Evolutionary conservation across 192 early-diverging fungal genomes (phyloP).

Genomic region (Coemansia pectinata): DNA sequence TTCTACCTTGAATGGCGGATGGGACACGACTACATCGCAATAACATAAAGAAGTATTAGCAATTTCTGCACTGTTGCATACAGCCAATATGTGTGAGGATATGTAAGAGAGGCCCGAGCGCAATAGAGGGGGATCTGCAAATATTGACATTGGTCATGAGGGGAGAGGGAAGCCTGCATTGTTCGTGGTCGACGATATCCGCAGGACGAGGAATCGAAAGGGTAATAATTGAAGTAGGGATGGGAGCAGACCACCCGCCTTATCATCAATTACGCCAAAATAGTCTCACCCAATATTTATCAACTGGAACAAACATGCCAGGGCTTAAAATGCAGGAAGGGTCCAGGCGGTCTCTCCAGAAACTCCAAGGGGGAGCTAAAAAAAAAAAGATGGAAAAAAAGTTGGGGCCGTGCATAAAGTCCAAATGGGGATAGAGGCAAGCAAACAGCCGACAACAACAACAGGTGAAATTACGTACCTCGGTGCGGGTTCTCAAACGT

Average conservation of each 20-base stretch:
- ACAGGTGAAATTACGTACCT: slow-evolving; percentile 27
- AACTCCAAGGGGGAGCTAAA: neutral
- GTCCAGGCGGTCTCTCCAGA: neutral
- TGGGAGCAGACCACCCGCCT: neutral
- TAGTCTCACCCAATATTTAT: neutral
- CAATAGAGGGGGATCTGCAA: neutral
- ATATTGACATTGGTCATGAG: slow-evolving; percentile 3
- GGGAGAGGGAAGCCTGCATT: neutral
- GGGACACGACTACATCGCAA: slow-evolving; percentile 27
- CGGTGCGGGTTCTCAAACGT: slow-evolving; percentile 42
- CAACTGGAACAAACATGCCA: neutral
- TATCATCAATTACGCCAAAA: neutral
- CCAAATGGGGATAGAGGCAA: neutral
- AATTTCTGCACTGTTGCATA: neutral
- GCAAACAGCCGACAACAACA: neutral
- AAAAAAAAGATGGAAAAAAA: neutral
- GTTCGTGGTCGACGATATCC: neutral
- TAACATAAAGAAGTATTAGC: neutral
- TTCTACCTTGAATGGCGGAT: slow-evolving; percentile 40
- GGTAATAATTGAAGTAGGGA: neutral
- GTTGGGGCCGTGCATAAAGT: neutral
- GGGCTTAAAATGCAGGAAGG: neutral
- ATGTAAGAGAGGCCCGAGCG: neutral
- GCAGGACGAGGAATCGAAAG: neutral
- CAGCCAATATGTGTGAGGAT: neutral